These are phyloP conservation scores for Vigna unguiculata DNA, from an alignment of 306 rosid species.

Conservation along the genomic window DNA sequence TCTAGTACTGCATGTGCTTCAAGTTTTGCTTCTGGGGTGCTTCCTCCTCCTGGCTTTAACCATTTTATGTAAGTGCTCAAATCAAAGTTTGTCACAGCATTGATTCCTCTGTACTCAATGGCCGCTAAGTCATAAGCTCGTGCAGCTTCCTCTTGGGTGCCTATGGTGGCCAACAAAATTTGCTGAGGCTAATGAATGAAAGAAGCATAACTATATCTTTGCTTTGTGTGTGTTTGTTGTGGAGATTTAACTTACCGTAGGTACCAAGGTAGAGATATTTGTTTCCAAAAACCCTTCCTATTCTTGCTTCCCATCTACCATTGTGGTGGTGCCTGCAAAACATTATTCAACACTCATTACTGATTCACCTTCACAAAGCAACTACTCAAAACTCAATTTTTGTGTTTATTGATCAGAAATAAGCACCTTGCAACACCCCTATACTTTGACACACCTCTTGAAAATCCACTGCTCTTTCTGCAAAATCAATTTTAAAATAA, in stretches of 20 bases:
- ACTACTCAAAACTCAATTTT: conserved; percentile 9
- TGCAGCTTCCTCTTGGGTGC: conserved; percentile 94
- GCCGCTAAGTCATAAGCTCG: conserved; percentile 92
- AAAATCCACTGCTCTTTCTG: conserved; percentile 93
- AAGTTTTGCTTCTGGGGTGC: conserved; percentile 27
- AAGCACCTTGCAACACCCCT: conserved; percentile 90
- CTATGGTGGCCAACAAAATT: conserved; percentile 43
- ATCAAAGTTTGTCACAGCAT: conserved; percentile 92
- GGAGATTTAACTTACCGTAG: conserved; percentile 63
- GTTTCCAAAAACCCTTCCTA: conserved; percentile 94
- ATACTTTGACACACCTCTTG: conserved; percentile 92
- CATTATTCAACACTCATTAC: conserved; percentile 15
- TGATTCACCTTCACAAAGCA: conserved; percentile 29
- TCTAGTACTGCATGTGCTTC: conserved; percentile 46
- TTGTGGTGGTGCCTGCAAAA: conserved; percentile 83
- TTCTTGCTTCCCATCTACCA: conserved; percentile 98
- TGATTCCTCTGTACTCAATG: conserved; percentile 85
- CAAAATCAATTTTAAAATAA: conserved; percentile 20
- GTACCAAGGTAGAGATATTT: conserved; percentile 96
- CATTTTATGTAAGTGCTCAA: conserved; percentile 81
- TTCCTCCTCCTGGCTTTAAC: conserved; percentile 62
- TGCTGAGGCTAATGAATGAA: conserved; percentile 23
- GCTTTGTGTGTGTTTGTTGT: conserved; percentile 1
- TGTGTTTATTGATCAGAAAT: not conserved
- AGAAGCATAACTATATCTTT: conserved; percentile 12